Conservation (phyloP, 2,329 filamentous ascomycete species). For the Aspergillus floridensis region DNA sequence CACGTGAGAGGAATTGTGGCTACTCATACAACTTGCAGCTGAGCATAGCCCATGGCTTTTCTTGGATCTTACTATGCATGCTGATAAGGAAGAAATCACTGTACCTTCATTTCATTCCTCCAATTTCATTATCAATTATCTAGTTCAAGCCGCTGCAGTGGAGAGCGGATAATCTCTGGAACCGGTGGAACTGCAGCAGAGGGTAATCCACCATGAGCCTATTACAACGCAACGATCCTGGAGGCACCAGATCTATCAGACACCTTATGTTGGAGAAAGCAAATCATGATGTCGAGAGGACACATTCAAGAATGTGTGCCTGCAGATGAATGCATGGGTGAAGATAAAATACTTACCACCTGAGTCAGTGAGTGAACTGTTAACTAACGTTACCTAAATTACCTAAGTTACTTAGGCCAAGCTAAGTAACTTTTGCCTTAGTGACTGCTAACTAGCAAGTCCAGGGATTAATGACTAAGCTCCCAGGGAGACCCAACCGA, state of each 20-base stretch:
- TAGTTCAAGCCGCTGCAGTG: background rate
- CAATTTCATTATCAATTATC: too few relatives aligned
- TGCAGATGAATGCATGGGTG: constrained; percentile 1
- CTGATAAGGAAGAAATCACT: background rate
- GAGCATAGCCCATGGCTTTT: background rate
- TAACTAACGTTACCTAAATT: too few relatives aligned
- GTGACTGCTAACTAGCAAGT: background rate
- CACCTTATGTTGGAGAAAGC: background rate
- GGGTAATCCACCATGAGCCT: background rate
- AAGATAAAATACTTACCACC: background rate
- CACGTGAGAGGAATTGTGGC: background rate
- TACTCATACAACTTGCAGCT: background rate
- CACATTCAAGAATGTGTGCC: background rate
- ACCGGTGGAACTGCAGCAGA: background rate
- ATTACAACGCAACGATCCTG: background rate
- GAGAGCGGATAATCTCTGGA: background rate
- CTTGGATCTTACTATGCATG: background rate
- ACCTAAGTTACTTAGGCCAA: background rate
- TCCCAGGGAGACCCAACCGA: background rate
- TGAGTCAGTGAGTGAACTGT: background rate
- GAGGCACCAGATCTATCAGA: background rate
- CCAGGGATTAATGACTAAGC: background rate
- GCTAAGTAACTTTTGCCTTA: background rate
- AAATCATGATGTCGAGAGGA: background rate
- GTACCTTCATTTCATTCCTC: too few relatives aligned